phyloP scores from a whole-genome alignment of 345 rosid genomes.

The Citrus inodora region DNA sequence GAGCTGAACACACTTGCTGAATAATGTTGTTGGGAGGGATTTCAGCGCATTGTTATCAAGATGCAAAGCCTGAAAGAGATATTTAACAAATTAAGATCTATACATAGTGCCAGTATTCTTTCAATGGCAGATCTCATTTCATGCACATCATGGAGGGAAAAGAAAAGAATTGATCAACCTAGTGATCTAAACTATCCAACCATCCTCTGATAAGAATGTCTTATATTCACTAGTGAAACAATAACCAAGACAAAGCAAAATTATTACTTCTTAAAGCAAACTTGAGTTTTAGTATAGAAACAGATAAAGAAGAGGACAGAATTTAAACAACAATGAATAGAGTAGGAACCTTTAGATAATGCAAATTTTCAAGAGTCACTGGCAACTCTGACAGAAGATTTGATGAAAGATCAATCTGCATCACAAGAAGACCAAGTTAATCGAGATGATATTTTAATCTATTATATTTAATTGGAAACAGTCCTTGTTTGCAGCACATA shows the following conservation, averaged over 20 bases:
- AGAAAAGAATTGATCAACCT: not conserved
- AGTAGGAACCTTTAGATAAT: constrained; percentile 56
- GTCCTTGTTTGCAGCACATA: not conserved
- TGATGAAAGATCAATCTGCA: constrained; percentile 87
- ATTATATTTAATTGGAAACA: not conserved
- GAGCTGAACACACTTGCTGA: constrained; percentile 64
- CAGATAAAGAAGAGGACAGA: not conserved
- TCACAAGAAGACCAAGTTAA: not conserved
- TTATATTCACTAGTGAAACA: not conserved
- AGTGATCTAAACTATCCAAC: not conserved
- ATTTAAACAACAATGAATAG: not conserved
- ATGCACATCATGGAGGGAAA: not conserved
- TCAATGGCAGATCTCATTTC: not conserved
- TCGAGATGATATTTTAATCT: not conserved
- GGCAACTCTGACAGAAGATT: constrained; percentile 73
- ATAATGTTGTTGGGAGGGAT: constrained; percentile 51
- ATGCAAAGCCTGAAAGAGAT: constrained; percentile 50
- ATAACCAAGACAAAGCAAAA: not conserved
- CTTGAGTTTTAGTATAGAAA: not conserved
- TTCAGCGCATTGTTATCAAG: constrained; percentile 69
- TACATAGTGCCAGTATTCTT: not conserved
- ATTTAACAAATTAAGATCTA: not conserved
- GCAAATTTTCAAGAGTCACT: constrained; percentile 52
- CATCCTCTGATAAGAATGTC: not conserved
- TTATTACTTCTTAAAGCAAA: not conserved